Base-by-base conservation (phyloP, 108 stramenopile species). In the Skeletonema marinoi region DNA sequence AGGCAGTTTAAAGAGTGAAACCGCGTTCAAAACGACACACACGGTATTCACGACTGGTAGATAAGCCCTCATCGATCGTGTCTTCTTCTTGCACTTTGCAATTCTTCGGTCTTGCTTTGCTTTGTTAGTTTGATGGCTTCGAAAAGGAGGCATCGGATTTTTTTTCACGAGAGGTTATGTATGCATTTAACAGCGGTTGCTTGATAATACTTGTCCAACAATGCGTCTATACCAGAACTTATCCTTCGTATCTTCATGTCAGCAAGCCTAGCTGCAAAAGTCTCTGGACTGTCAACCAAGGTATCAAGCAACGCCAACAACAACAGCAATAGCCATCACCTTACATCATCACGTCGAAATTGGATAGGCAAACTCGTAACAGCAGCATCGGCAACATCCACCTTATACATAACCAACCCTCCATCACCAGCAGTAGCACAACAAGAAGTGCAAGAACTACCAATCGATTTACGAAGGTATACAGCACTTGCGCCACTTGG, bases 401-500 rank as follows among this genome's bases (percentile, higher is more conserved):
- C 41, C 16, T 21, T 66, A 16, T 36, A 29, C 35, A 29, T 19
- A 25, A 32, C 7, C 29, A 42, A 36, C 4, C 25, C 19, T 44
- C 42, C 41, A 21, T 25, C 65, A 65, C 9, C 65, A 21, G 65
- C 65, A 44, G 14, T 19, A 9, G 65, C 65, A 66, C 39, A 36
- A 66, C 39, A 36, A 29, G 65, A 46, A 46, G 16, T 16, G 16
- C 16, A 76, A 16, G 77, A 81, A 60, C 36, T 86, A 44, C 85
- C 85, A 33, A 46, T 60, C 16, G 19, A 71, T 44, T 14, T 88
- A 19, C 76, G 83, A 58, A 65, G 71, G 61, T 83, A 65, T 39
- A 83, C 88, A 16, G 84, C 81, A 59, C 68, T 88, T 66, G 88
- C 83, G 14, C 88, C 88, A 6, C 73, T 88, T 7, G 88, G 88